A percentile compares a stretch with the other conserved stretches of the same genome.
These are phyloP conservation scores for Lichtheimia ramosa DNA, from an alignment of 371 early-diverging fungal species.

Conservation along the genomic window DNA sequence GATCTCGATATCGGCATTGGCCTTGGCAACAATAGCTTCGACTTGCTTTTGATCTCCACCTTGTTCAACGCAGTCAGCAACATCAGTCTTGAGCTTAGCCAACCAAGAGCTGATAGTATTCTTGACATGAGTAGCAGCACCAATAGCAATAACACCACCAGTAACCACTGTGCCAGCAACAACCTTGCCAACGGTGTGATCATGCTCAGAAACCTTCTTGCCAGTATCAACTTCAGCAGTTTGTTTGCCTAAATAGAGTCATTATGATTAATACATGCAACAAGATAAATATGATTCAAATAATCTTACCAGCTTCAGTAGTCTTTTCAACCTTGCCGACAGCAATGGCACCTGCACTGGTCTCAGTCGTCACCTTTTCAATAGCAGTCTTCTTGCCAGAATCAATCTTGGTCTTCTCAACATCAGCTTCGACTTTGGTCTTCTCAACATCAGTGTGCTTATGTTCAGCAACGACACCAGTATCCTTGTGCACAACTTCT, in stretches of 20 bases:
- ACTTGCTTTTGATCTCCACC: background rate
- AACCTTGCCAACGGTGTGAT: constrained; percentile 2
- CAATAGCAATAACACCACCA: too few relatives aligned
- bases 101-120: constrained; percentile 18
- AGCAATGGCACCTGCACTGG: too few relatives aligned
- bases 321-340: background rate
- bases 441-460: background rate
- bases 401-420: background rate
- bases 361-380: background rate
- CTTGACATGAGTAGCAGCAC: constrained; percentile 20
- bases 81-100: background rate
- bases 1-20: background rate
- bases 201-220: constrained; percentile 19
- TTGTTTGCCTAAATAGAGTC: too few relatives aligned
- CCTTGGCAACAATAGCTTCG: constrained; percentile 1
- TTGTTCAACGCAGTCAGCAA: background rate
- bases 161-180: constrained; percentile 6
- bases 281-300: background rate
- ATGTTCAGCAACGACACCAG: background rate
- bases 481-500: background rate
- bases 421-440: background rate
- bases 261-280: too few relatives aligned
- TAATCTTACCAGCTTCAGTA: background rate
- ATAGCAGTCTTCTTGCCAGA: background rate
- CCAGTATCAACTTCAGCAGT: constrained; percentile 7